These are phyloP conservation scores for Paramecium octaurelia DNA, from an alignment of 73 alveolate species.

Conservation along the genomic window DNA sequence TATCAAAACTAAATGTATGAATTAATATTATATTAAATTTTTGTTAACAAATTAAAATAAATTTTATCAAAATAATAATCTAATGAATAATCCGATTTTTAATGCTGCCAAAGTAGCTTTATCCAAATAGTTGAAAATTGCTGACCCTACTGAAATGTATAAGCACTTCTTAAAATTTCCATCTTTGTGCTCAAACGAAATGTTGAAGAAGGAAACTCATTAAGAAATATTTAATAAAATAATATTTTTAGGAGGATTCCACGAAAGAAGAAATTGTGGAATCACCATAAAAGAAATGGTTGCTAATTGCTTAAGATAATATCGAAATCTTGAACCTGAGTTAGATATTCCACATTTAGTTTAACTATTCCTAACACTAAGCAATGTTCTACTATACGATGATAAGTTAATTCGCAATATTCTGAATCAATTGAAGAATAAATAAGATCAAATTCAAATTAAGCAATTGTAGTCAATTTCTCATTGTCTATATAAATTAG, in stretches of 20 bases:
- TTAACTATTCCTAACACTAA: background rate
- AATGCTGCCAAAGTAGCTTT: background rate
- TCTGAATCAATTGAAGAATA: background rate
- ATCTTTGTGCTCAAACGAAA: background rate
- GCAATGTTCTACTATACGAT: background rate
- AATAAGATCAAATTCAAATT: background rate
- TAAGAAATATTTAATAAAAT: background rate
- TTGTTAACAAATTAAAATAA: background rate
- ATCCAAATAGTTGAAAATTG: background rate
- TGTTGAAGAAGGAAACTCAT: background rate
- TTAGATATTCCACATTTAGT: background rate
- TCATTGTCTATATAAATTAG: background rate
- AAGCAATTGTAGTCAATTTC: background rate
- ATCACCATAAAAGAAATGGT: background rate
- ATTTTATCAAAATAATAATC: background rate
- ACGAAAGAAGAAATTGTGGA: slow-evolving; percentile 24
- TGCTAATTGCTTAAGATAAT: background rate
- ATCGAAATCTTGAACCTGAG: background rate
- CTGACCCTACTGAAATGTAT: background rate
- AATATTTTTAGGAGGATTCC: background rate
- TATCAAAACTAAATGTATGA: background rate
- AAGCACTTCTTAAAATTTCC: background rate
- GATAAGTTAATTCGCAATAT: background rate
- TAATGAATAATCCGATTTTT: background rate
- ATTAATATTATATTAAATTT: background rate